Conservation (phyloP, 345 rosid genomes). For the Corymbia maculata region DNA sequence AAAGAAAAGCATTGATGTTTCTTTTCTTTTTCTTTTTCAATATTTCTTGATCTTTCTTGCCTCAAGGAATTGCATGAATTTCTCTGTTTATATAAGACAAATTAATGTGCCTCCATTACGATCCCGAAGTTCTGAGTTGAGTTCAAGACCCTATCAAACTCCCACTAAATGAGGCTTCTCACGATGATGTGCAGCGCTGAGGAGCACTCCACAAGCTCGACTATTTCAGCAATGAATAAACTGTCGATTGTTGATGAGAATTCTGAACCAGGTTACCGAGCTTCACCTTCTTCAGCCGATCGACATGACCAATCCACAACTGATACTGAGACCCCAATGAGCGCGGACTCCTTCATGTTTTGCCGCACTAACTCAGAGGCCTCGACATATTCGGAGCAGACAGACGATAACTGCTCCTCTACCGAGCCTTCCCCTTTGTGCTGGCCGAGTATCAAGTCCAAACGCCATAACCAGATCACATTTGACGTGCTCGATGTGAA, state of each 20-base stretch:
- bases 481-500: conserved; percentile 17
- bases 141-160: neutral
- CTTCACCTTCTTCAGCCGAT: conserved; percentile 44
- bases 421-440: conserved; percentile 46
- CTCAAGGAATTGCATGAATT: neutral
- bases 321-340: conserved; percentile 40
- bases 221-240: conserved; percentile 24
- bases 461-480: conserved; percentile 3
- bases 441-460: conserved; percentile 37
- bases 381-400: conserved; percentile 51
- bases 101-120: neutral
- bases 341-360: conserved; percentile 44
- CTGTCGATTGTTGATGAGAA: conserved; percentile 29
- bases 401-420: conserved; percentile 43
- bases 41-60: neutral
- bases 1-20: conserved; percentile 15
- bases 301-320: conserved; percentile 35
- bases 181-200: conserved; percentile 19
- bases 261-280: conserved; percentile 38
- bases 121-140: neutral
- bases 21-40: neutral
- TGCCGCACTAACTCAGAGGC: conserved; percentile 55
- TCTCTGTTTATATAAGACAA: neutral
- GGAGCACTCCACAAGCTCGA: neutral
- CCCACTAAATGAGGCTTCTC: neutral